phyloP scores from a whole-genome alignment of 1,139 yeast species.

The Taphrina flavorubra region DNA sequence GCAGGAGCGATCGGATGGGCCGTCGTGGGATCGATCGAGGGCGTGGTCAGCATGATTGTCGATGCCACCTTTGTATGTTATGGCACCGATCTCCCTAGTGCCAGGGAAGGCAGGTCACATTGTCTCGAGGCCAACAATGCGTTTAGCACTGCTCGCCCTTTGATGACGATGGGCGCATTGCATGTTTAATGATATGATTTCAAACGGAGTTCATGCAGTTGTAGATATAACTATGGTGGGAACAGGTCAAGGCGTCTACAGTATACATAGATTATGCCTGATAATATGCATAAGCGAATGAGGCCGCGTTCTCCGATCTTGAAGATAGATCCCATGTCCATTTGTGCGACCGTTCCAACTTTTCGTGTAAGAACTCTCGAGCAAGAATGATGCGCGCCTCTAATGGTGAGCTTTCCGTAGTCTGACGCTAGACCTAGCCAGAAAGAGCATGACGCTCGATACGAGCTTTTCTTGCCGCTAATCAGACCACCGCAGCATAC shows the following conservation, averaged over 20 bases:
- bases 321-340: no score
- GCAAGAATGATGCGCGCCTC: no score
- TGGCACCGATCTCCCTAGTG: conserved; percentile 50
- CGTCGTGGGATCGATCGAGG: conserved; percentile 56
- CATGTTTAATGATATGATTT: background rate
- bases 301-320: no score
- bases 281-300: background rate
- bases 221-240: background rate
- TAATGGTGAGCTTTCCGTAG: no score
- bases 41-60: conserved; percentile 54
- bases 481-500: no score
- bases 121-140: conserved; percentile 36
- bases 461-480: no score
- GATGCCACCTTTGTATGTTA: conserved; percentile 54
- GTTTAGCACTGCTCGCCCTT: conserved; percentile 17
- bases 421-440: no score
- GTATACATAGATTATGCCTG: background rate
- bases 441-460: no score
- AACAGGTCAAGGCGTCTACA: background rate
- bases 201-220: no score
- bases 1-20: conserved; percentile 56
- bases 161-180: background rate
- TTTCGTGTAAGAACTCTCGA: no score
- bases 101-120: conserved; percentile 30
- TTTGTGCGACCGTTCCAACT: no score